phyloP scores from a whole-genome alignment of 2,329 filamentous ascomycete species.

The Gnomoniopsis smithogilvyi region DNA sequence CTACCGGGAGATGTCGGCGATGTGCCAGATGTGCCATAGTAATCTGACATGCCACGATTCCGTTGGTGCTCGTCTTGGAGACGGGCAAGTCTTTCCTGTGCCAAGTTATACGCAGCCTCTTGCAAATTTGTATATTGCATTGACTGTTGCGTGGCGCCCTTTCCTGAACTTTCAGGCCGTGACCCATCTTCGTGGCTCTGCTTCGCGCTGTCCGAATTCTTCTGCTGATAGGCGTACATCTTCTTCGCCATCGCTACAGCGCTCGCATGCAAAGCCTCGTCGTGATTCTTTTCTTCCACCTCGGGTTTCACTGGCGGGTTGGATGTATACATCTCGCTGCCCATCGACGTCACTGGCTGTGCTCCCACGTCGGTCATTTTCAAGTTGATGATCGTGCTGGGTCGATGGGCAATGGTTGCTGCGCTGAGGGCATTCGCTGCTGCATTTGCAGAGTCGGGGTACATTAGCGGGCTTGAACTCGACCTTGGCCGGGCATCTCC shows the following conservation, averaged over 20 bases:
- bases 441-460: conserved; percentile 56
- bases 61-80: conserved; percentile 69
- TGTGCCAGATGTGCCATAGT: conserved; percentile 61
- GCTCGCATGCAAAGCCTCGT: conserved; percentile 74
- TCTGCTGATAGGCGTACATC: conserved; percentile 74
- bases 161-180: conserved; percentile 20
- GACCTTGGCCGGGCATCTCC: conserved; percentile 55
- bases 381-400: conserved; percentile 41
- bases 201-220: conserved; percentile 50
- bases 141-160: conserved; percentile 38
- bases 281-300: conserved; percentile 68
- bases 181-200: conserved; percentile 26
- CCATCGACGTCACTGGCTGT: conserved; percentile 63
- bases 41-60: conserved; percentile 65
- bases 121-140: conserved; percentile 66
- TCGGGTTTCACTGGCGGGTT: conserved; percentile 70
- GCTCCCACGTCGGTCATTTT: conserved; percentile 61
- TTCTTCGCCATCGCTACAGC: conserved; percentile 86
- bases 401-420: conserved; percentile 62
- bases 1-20: conserved; percentile 30
- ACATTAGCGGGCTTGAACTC: conserved; percentile 56
- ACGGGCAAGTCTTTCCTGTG: conserved; percentile 77
- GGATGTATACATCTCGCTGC: conserved; percentile 74
- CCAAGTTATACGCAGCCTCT: conserved; percentile 81
- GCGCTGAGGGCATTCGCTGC: conserved; percentile 68